Evolutionary conservation across 2,329 filamentous ascomycete genomes (phyloP).

Genomic region (Fusarium xyrophilum): DNA sequence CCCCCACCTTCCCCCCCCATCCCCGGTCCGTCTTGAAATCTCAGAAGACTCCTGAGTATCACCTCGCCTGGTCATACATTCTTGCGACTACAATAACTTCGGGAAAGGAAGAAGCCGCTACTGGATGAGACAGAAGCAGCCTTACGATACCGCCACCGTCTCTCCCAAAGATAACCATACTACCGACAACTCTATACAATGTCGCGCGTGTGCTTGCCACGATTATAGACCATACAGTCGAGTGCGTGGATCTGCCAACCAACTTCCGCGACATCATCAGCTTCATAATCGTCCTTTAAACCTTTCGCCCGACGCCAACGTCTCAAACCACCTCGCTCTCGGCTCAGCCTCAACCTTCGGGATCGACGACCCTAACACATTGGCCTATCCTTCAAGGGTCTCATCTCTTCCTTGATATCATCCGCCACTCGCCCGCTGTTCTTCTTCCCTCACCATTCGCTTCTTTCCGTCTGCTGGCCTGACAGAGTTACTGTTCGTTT

Average conservation of each 20-base stretch:
- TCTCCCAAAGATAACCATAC: neutral
- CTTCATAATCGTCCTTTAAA: constrained; percentile 33
- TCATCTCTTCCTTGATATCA: constrained; percentile 21
- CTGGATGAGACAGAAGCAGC: constrained; percentile 38
- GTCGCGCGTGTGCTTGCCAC: constrained; percentile 59
- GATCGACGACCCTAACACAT: constrained; percentile 20
- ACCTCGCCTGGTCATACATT: constrained; percentile 18
- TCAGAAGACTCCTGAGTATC: constrained; percentile 34
- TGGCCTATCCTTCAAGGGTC: constrained; percentile 20
- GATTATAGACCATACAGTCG: constrained; percentile 31
- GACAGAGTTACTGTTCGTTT: constrained; percentile 21
- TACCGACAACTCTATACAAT: constrained; percentile 43
- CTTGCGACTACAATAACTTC: constrained; percentile 32
- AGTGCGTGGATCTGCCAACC: constrained; percentile 44
- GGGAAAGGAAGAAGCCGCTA: constrained; percentile 25
- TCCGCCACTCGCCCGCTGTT: constrained; percentile 11
- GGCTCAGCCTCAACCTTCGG: constrained; percentile 24
- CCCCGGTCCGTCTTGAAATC: constrained; percentile 30
- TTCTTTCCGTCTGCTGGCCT: constrained; percentile 33
- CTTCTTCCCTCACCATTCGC: constrained; percentile 14
- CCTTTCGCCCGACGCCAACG: constrained; percentile 23
- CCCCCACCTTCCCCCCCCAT: constrained; percentile 21
- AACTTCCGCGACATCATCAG: constrained; percentile 44
- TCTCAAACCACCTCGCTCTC: constrained; percentile 23
- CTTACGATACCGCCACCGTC: constrained; percentile 17